These are phyloP conservation scores for Sporobolomyces roseus DNA, from an alignment of 768 basidiomycete genomes.

Conservation along the genomic window DNA sequence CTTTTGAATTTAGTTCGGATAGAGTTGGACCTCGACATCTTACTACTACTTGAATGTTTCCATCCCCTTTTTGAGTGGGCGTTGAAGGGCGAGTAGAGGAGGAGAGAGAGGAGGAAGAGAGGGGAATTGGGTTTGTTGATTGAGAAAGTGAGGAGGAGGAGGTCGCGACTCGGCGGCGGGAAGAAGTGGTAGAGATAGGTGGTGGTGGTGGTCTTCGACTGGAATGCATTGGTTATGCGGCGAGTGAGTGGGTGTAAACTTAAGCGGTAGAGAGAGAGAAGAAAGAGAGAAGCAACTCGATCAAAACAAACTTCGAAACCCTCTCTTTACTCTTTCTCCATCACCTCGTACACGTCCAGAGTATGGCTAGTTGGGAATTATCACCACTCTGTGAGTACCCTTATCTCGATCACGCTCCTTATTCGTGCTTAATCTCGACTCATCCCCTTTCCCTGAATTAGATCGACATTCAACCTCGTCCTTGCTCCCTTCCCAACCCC, in stretches of 20 bases:
- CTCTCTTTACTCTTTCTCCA: neutral
- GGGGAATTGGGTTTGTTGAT: neutral
- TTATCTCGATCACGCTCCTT: too few relatives aligned
- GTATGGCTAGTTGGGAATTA: constrained; percentile 20
- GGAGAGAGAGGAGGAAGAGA: too few relatives aligned
- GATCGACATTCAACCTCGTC: constrained; percentile 27
- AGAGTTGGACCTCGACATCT: constrained; percentile 64
- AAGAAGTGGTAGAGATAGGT: too few relatives aligned
- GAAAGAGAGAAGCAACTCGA: neutral
- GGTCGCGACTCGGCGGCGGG: neutral
- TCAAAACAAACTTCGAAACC: constrained; percentile 7
- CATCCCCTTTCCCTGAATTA: neutral
- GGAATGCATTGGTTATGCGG: too few relatives aligned
- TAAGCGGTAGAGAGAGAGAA: too few relatives aligned
- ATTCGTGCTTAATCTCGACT: too few relatives aligned
- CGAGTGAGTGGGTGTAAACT: too few relatives aligned
- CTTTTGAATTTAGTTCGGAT: constrained; percentile 4
- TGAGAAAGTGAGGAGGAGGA: neutral
- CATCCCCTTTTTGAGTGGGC: neutral
- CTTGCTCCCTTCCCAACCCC: constrained; percentile 1
- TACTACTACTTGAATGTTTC: constrained; percentile 89
- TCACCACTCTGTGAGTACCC: constrained; percentile 32
- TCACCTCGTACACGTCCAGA: neutral
- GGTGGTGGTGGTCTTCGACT: too few relatives aligned
- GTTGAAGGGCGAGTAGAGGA: neutral